phyloP scores from a whole-genome alignment of 2,329 filamentous ascomycete species.

The Trichoderma breve region DNA sequence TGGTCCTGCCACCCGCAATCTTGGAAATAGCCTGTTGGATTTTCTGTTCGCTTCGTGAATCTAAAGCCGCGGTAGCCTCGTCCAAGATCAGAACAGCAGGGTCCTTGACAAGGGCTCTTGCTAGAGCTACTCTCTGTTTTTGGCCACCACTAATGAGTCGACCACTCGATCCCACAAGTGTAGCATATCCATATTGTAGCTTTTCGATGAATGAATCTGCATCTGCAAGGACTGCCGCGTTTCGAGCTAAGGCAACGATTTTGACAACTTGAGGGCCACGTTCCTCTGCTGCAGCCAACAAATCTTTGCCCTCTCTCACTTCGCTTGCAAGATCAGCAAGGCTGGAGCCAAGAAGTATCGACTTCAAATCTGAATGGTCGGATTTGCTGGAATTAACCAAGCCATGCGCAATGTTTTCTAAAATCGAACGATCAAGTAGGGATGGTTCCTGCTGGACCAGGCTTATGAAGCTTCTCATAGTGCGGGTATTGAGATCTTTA shows the following conservation, averaged over 20 bases:
- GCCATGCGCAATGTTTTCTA: slow-evolving; percentile 50
- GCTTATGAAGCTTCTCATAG: slow-evolving; percentile 53
- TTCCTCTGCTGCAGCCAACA: slow-evolving; percentile 17
- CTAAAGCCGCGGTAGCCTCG: slow-evolving; percentile 61
- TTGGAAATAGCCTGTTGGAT: slow-evolving; percentile 45
- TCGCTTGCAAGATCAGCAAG: slow-evolving; percentile 44
- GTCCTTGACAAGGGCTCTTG: slow-evolving; percentile 58
- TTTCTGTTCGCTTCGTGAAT: slow-evolving; percentile 37
- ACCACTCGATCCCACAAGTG: slow-evolving; percentile 33
- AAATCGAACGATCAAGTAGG: slow-evolving; percentile 58
- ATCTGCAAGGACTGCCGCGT: slow-evolving; percentile 7
- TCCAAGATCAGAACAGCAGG: slow-evolving; percentile 64
- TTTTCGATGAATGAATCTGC: slow-evolving; percentile 24
- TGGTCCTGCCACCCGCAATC: slow-evolving; percentile 49
- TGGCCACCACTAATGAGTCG: slow-evolving; percentile 54
- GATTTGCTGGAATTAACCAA: slow-evolving; percentile 37
- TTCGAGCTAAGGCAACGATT: slow-evolving; percentile 1
- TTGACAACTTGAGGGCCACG: not conserved
- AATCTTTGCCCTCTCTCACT: slow-evolving; percentile 24
- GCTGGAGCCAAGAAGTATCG: slow-evolving; percentile 41
- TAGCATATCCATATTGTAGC: slow-evolving; percentile 32
- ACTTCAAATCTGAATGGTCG: slow-evolving; percentile 45
- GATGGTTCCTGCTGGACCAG: slow-evolving; percentile 62
- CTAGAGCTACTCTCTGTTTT: slow-evolving; percentile 61
- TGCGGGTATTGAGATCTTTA: slow-evolving; percentile 55